Base-by-base conservation (phyloP, 2,329 filamentous ascomycete genomes). In the Nemania abortiva region DNA sequence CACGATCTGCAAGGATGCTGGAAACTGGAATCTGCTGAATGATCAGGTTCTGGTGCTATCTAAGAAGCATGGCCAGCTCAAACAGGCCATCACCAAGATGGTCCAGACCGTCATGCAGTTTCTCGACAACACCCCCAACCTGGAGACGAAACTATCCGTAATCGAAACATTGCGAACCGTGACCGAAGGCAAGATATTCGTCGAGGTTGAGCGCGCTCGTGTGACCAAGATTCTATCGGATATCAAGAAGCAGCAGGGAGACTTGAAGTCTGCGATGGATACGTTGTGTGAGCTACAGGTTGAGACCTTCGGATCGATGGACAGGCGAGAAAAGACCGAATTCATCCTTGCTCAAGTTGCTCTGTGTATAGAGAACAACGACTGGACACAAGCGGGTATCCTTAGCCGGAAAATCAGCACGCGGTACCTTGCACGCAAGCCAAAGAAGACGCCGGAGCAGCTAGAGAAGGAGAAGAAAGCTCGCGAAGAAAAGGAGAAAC, bases 11-110 rank as follows among this genome's bases (percentile, higher is more conserved):
- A 98, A 98, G 84, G 88, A 97, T 81, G 90, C 92, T 22, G 91
- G 91, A 74, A 94, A 99, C 81, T 99, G 96, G 96, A 91, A 90
- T 81, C 85, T 98, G 78, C 88, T 99, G 83, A 98, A 97, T 81
- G 96, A 99, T 84, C 96, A 99, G 84, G 93, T 97, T 72, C 87
- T 97, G 77, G 87, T 98, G 73, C 87, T 99, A 66, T 98, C 96
- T 74, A 99, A 99, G 90, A 99, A 99, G 86, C 96, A 99, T 92
- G 93, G 95, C 77, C 96, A 99, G 86, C 94, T 99, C 79, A 99
- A 99, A 84, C 96, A 98, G 84, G 96, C 96, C 78, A 96, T 95
- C 78, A 98, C 96, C 77, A 96, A 95, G 86, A 99, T 99, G 96
- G 95, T 99, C 70, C 96, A 99, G 86, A 92, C 91, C 56, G 94